Evolutionary conservation across 2,329 filamentous ascomycete species (phyloP).

Genomic region (Paraphoma sp.): DNA sequence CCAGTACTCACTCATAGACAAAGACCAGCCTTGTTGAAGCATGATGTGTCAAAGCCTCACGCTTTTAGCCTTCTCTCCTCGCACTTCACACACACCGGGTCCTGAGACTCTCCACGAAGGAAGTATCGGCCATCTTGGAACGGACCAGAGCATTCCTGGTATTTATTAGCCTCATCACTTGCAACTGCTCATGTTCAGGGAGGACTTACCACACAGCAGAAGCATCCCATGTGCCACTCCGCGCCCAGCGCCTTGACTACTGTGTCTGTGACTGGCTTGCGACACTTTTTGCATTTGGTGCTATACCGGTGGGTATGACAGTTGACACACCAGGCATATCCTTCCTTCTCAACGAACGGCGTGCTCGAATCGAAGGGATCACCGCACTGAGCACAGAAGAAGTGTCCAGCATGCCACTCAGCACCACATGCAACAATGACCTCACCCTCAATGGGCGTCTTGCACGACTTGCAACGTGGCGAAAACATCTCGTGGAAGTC

Average conservation of each 20-base stretch:
- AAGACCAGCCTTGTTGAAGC: not conserved
- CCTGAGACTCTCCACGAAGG: slow-evolving; percentile 62
- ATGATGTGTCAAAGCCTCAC: slow-evolving; percentile 27
- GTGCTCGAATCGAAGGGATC: slow-evolving; percentile 71
- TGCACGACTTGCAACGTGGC: slow-evolving; percentile 93
- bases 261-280: slow-evolving; percentile 82
- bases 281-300: slow-evolving; percentile 87
- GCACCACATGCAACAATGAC: slow-evolving; percentile 90
- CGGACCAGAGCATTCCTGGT: slow-evolving; percentile 64
- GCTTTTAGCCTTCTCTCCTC: slow-evolving; percentile 69
- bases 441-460: slow-evolving; percentile 94
- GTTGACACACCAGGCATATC: slow-evolving; percentile 93
- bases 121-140: slow-evolving; percentile 71
- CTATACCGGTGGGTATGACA: slow-evolving; percentile 93
- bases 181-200: not conserved
- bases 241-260: slow-evolving; percentile 87
- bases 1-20: not conserved
- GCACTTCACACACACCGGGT: slow-evolving; percentile 68
- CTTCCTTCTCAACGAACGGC: slow-evolving; percentile 96
- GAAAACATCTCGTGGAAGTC: slow-evolving; percentile 97
- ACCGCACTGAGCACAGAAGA: slow-evolving; percentile 98
- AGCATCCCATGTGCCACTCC: slow-evolving; percentile 95
- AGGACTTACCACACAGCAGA: slow-evolving; percentile 72
- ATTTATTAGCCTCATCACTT: slow-evolving; percentile 10
- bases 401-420: slow-evolving; percentile 98